Conservation (phyloP, 225 moss, liverwort and hornwort species). For the Polytrichum commune region DNA sequence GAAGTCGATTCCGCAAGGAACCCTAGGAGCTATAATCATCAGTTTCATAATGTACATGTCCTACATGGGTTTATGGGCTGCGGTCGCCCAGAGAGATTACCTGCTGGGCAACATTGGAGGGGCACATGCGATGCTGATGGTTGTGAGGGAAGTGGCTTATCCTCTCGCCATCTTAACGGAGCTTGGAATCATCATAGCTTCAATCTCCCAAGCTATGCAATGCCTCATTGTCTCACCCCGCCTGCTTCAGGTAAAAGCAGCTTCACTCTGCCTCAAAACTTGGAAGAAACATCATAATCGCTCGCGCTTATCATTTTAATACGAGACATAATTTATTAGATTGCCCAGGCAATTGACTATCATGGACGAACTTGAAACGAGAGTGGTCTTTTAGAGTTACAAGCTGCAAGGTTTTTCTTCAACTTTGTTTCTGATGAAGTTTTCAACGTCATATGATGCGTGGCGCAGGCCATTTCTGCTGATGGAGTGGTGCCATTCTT, state of each 20-base stretch:
- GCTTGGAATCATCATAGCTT: constrained; percentile 83
- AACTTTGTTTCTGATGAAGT: no score
- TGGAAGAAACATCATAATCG: no score
- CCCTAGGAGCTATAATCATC: constrained; percentile 77
- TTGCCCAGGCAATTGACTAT: no score
- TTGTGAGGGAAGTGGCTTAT: constrained; percentile 74
- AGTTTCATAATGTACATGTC: constrained; percentile 87
- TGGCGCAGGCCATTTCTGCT: constrained; percentile 61
- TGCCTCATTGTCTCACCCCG: constrained; percentile 92
- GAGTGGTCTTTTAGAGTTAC: no score
- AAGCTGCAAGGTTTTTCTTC: no score
- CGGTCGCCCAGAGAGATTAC: constrained; percentile 83
- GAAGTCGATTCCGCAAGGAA: constrained; percentile 84
- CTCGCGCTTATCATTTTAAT: background rate
- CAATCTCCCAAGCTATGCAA: constrained; percentile 93
- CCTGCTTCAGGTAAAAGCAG: constrained; percentile 70
- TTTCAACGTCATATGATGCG: no score
- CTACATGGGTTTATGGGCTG: constrained; percentile 96
- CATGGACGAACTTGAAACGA: no score
- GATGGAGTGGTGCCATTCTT: constrained; percentile 92
- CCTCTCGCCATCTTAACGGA: constrained; percentile 87
- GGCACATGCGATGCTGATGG: constrained; percentile 54
- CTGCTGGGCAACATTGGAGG: constrained; percentile 62
- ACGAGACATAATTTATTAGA: background rate
- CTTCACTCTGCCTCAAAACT: no score